phyloP scores from a whole-genome alignment of 768 basidiomycete genomes.

The Lentinula sp. region DNA sequence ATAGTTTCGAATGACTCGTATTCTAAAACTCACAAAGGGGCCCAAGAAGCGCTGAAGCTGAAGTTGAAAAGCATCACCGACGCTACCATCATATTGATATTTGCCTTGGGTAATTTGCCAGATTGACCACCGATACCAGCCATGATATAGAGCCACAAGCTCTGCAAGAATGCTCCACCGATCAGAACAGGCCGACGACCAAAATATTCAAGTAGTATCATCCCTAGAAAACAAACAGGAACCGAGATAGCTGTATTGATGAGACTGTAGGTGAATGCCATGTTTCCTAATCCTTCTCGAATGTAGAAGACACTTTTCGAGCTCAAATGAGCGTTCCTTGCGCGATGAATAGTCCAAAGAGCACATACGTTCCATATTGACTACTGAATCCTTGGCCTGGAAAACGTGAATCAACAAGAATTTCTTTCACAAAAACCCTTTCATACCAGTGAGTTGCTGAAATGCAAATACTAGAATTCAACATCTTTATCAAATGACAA shows the following conservation, averaged over 20 bases:
- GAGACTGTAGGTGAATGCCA: conserved; percentile 3
- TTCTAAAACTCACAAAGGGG: conserved; percentile 1
- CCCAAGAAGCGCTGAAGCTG: conserved; percentile 4
- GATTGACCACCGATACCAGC: conserved; percentile 2
- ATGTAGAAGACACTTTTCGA: conserved; percentile 4
- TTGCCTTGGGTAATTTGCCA: not conserved
- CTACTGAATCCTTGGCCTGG: conserved; percentile 5
- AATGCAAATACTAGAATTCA: conserved; percentile 3
- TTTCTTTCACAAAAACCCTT: not conserved
- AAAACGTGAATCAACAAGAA: not conserved
- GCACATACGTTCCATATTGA: conserved; percentile 5
- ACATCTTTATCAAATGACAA: not conserved
- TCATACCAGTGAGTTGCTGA: conserved; percentile 6
- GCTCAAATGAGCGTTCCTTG: not conserved
- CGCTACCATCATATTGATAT: conserved; percentile 4
- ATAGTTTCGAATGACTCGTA: not conserved
- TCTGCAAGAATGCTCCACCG: conserved; percentile 5
- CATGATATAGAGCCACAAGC: not conserved
- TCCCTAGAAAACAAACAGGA: conserved; percentile 3
- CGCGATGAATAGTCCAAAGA: not conserved
- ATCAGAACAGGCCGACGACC: conserved; percentile 3
- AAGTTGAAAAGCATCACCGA: conserved; percentile 4
- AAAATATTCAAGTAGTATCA: conserved; percentile 5
- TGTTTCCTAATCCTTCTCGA: not conserved
- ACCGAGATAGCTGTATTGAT: conserved; percentile 4